Conservation (phyloP, 495 filamentous ascomycete species). For the Xylaria palmicola region DNA sequence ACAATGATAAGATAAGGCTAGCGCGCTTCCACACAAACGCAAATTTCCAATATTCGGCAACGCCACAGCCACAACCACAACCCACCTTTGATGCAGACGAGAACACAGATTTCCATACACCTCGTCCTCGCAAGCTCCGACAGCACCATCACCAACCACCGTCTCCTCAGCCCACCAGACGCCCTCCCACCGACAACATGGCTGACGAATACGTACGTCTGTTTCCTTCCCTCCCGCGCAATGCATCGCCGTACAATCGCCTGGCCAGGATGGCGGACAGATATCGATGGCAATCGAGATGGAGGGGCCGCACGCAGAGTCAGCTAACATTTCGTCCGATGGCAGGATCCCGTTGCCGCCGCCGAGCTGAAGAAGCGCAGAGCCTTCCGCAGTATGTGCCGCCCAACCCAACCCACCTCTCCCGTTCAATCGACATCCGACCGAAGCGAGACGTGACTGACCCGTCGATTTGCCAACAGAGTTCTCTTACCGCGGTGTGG, state of each 20-base stretch:
- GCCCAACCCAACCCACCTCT: neutral
- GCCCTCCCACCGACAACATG: conserved; percentile 64
- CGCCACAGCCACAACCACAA: conserved; percentile 19
- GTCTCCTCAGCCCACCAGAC: conserved; percentile 45
- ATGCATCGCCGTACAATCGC: no score
- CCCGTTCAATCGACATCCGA: neutral
- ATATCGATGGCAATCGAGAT: no score
- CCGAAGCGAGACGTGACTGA: neutral
- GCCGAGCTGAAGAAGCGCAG: conserved; percentile 98
- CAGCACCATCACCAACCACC: conserved; percentile 42
- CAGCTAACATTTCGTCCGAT: conserved; percentile 42
- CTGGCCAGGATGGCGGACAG: no score
- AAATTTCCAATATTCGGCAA: conserved; percentile 27
- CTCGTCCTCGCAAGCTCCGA: conserved; percentile 13
- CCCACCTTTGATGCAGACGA: conserved; percentile 2
- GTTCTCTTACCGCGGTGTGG: conserved; percentile 99
- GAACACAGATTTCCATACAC: neutral
- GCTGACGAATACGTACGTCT: conserved; percentile 93
- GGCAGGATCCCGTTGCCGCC: conserved; percentile 89
- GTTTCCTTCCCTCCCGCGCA: conserved; percentile 4
- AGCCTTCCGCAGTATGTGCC: conserved; percentile 73
- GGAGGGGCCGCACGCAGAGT: no score
- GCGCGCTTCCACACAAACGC: neutral
- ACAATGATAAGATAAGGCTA: conserved; percentile 9
- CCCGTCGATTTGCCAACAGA: conserved; percentile 33